phyloP scores from a whole-genome alignment of 495 filamentous ascomycete genomes.

The Lepraria neglecta region DNA sequence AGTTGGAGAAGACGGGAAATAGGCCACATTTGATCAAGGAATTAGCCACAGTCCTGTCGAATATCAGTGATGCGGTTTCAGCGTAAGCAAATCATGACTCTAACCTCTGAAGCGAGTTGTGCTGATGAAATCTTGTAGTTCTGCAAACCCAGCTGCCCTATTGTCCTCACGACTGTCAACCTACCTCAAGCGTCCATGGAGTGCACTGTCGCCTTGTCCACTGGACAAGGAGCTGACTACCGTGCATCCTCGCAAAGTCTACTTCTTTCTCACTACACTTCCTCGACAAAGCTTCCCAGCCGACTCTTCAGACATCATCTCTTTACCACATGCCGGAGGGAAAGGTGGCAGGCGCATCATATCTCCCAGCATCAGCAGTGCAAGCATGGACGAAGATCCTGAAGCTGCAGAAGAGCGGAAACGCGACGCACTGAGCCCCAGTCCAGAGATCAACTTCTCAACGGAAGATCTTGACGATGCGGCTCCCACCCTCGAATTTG shows the following conservation, averaged over 20 bases:
- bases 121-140: constrained; percentile 53
- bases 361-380: constrained; percentile 80
- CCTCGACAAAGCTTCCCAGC: constrained; percentile 79
- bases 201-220: constrained; percentile 72
- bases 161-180: constrained; percentile 84
- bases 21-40: constrained; percentile 92
- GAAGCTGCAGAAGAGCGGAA: constrained; percentile 64
- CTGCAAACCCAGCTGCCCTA: constrained; percentile 89
- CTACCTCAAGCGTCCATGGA: constrained; percentile 87
- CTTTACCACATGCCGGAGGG: constrained; percentile 31
- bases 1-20: constrained; percentile 88
- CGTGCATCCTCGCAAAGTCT: constrained; percentile 88
- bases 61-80: constrained; percentile 74
- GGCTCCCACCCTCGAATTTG: constrained; percentile 40
- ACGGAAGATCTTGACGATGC: constrained; percentile 61
- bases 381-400: constrained; percentile 56
- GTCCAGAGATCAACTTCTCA: constrained; percentile 88
- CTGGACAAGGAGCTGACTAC: constrained; percentile 86
- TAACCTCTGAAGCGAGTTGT: not conserved
- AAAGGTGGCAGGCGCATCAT: constrained; percentile 53
- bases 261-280: constrained; percentile 85
- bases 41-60: constrained; percentile 72
- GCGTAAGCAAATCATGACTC: constrained; percentile 55
- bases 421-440: constrained; percentile 72
- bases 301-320: constrained; percentile 49